A percentile compares a stretch with the other conserved stretches of the same genome.
These are phyloP conservation scores for Paecilomyces sp. DNA, from an alignment of 2,329 filamentous ascomycete species.

Conservation along the genomic window DNA sequence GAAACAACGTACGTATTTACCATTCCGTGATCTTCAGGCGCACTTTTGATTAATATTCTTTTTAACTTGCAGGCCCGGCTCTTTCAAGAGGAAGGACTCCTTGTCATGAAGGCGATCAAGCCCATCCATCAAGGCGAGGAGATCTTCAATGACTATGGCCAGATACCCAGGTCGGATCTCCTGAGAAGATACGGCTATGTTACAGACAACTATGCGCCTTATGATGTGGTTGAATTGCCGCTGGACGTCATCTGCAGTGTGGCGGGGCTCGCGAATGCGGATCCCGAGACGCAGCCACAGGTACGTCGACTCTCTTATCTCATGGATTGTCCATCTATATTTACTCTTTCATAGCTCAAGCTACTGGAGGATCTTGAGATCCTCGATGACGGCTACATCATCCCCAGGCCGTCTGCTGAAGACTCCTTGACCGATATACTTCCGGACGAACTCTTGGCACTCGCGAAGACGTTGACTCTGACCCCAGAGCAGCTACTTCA, in stretches of 20 bases:
- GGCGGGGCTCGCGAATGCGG: slow-evolving; percentile 22
- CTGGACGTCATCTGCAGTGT: slow-evolving; percentile 49
- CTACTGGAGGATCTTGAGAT: slow-evolving; percentile 58
- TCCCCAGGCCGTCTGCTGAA: slow-evolving; percentile 31
- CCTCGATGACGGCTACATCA: slow-evolving; percentile 67
- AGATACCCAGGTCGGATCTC: slow-evolving; percentile 73
- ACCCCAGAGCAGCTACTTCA: slow-evolving; percentile 25
- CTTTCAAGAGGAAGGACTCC: slow-evolving; percentile 50
- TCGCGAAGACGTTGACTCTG: slow-evolving; percentile 28
- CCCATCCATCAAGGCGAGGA: slow-evolving; percentile 65
- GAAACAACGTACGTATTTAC: slow-evolving; percentile 59
- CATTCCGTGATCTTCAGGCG: background rate
- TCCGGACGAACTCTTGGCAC: slow-evolving; percentile 31
- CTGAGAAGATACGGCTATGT: slow-evolving; percentile 81
- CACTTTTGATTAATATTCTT: slow-evolving; percentile 2
- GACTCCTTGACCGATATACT: slow-evolving; percentile 26
- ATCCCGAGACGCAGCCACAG: slow-evolving; percentile 23
- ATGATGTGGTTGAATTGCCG: slow-evolving; percentile 76
- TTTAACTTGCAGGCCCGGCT: slow-evolving; percentile 43
- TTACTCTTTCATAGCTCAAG: slow-evolving; percentile 23
- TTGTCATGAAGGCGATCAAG: slow-evolving; percentile 67
- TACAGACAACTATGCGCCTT: slow-evolving; percentile 66
- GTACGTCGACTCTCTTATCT: slow-evolving; percentile 10
- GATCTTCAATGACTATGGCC: slow-evolving; percentile 83
- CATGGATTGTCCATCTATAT: background rate